These are phyloP conservation scores for Metschnikowia santaceciliae DNA, from an alignment of 805 yeast genomes.

Conservation along the genomic window DNA sequence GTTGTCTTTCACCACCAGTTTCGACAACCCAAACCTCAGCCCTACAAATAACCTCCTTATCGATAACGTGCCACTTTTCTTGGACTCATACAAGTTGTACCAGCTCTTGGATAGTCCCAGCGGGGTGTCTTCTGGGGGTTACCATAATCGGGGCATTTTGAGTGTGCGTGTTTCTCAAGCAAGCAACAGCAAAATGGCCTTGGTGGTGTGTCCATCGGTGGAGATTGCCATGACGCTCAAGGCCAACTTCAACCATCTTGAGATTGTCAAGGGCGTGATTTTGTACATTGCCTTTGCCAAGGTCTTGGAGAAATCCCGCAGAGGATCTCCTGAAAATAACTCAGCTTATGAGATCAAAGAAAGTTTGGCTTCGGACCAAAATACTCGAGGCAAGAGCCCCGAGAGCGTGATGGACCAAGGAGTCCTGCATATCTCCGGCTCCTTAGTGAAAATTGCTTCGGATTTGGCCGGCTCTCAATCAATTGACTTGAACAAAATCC, in stretches of 20 bases:
- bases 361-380: background rate
- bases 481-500: slow-evolving; percentile 36
- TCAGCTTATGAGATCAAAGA: background rate
- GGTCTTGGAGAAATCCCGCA: slow-evolving; percentile 35
- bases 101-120: slow-evolving; percentile 29
- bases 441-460: background rate
- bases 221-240: slow-evolving; percentile 80
- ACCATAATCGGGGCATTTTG: slow-evolving; percentile 63
- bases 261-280: slow-evolving; percentile 72
- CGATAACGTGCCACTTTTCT: slow-evolving; percentile 74
- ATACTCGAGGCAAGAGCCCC: background rate
- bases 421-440: background rate
- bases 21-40: slow-evolving; percentile 63
- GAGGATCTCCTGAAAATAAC: background rate
- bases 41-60: slow-evolving; percentile 77
- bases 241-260: slow-evolving; percentile 75
- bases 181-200: slow-evolving; percentile 24
- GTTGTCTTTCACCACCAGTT: slow-evolving; percentile 63
- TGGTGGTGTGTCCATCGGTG: slow-evolving; percentile 67
- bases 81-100: slow-evolving; percentile 45
- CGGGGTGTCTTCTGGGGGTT: slow-evolving; percentile 33
- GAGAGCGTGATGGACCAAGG: background rate
- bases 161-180: slow-evolving; percentile 40
- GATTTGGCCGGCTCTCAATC: slow-evolving; percentile 7
- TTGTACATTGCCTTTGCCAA: slow-evolving; percentile 84